These are phyloP conservation scores for Penicillium cinerascens DNA, from an alignment of 495 filamentous ascomycete species.

Conservation along the genomic window DNA sequence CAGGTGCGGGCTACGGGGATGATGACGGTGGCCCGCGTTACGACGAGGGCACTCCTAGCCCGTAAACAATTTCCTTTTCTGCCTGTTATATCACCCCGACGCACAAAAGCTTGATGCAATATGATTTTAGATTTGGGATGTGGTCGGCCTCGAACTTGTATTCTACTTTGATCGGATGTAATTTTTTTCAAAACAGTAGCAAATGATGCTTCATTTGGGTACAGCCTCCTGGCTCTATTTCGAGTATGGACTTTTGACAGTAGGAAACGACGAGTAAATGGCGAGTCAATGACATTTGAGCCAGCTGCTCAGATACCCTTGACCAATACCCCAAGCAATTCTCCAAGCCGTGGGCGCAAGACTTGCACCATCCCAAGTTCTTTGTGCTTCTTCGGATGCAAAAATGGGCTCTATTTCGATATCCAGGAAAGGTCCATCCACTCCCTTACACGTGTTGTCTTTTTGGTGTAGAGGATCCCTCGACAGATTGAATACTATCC, in stretches of 20 bases:
- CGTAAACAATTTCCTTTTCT: slow-evolving; percentile 20
- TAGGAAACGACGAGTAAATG: neutral
- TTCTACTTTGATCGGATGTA: slow-evolving; percentile 23
- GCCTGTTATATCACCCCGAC: slow-evolving; percentile 3
- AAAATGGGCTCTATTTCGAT: too few relatives aligned
- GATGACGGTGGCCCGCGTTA: slow-evolving; percentile 58
- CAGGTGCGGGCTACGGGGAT: slow-evolving; percentile 61
- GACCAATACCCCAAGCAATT: too few relatives aligned
- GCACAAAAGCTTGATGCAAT: slow-evolving; percentile 6
- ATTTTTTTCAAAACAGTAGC: slow-evolving; percentile 17
- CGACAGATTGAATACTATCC: too few relatives aligned
- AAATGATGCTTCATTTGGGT: slow-evolving; percentile 14
- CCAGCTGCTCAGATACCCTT: too few relatives aligned
- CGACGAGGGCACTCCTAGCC: slow-evolving; percentile 52
- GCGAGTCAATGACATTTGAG: too few relatives aligned
- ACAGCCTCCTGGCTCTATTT: neutral
- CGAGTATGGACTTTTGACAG: neutral
- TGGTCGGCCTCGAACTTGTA: slow-evolving; percentile 23
- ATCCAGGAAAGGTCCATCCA: too few relatives aligned
- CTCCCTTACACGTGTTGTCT: too few relatives aligned
- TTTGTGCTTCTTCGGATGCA: too few relatives aligned
- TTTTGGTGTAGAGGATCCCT: too few relatives aligned
- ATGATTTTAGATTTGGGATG: slow-evolving; percentile 15
- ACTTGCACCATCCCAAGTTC: too few relatives aligned
- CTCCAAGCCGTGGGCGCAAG: too few relatives aligned